These are phyloP conservation scores for Austroboletus niveus DNA, from an alignment of 1,284 basidiomycete genomes.

Conservation along the genomic window DNA sequence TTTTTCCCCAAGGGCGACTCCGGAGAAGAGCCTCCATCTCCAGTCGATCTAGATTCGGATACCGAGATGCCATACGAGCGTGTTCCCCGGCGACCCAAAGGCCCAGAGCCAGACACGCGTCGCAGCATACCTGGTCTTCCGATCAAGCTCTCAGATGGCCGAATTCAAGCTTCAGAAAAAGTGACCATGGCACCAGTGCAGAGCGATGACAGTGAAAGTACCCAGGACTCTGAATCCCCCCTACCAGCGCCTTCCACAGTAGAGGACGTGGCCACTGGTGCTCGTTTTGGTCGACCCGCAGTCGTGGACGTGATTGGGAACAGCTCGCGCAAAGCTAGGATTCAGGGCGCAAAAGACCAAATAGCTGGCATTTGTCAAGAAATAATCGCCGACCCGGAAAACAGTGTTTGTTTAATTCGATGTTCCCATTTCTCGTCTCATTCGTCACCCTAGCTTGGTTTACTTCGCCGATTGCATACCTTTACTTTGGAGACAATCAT, in stretches of 20 bases:
- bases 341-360: conserved; percentile 85
- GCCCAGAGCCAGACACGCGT: conserved; percentile 44
- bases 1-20: conserved; percentile 24
- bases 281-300: conserved; percentile 79
- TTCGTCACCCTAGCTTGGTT: conserved; percentile 60
- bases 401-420: conserved; percentile 49
- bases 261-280: conserved; percentile 74
- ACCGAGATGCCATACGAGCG: conserved; percentile 72
- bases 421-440: conserved; percentile 17
- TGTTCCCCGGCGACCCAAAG: conserved; percentile 50
- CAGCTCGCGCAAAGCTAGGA: conserved; percentile 64
- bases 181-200: conserved; percentile 37
- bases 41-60: conserved; percentile 47
- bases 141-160: conserved; percentile 82
- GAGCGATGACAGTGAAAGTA: conserved; percentile 42
- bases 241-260: conserved; percentile 26
- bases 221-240: conserved; percentile 25
- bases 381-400: conserved; percentile 83
- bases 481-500: conserved; percentile 77
- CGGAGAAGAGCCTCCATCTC: conserved; percentile 13
- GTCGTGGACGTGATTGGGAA: conserved; percentile 73
- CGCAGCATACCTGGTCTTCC: conserved; percentile 70
- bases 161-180: conserved; percentile 59
- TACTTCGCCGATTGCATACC: conserved; percentile 82
- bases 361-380: conserved; percentile 88